Base-by-base conservation (phyloP, 768 basidiomycete species). In the Hysterangium stoloniferum region DNA sequence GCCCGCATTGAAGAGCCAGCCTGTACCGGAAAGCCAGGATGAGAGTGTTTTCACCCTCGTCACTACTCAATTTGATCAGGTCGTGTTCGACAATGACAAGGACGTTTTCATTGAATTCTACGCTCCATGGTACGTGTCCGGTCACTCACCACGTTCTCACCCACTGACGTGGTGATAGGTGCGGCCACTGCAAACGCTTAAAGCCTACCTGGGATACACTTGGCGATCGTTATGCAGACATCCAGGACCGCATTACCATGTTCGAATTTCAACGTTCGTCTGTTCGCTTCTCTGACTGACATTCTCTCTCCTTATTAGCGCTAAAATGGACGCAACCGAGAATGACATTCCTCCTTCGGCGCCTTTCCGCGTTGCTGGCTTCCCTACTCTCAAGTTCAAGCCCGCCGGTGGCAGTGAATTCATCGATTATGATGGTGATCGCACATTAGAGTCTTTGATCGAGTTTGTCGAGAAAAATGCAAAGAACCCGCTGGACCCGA, bases 331-430 rank as follows among this genome's bases (percentile, higher is more conserved):
- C 57, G 90, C 92, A 1, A 84, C 84, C 53, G 93, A 96, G 68
- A 99, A 99, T 65, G 96, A 99, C 65, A 76, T 99, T 13, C 95
- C 96, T 41, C 73, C 83, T 17, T 78, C 78, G n/a, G 79, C 84
- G 53, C 80, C 84, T 28, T 98, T 99, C 89, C 80, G 83, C 47
- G 69, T 98, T 53, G 61, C 72, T 49, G 89, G 91, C 34, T 93
- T 91, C 85, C 95, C 96, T 6, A 98, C 96, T 4, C 64, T 98
- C 62, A 98, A 98, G 66, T 95, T 99, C 78, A 94, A 93, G 72
- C 76, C 82, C 4, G 95, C 96, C 12, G 95, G 95, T 40, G 70
- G 78, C 19, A 71, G 74, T 48, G 83, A 90, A 45, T 99, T 94
- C 72, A 69, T 94, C 47, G 91, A 96, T 64, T 98, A 94, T 63